Conservation (phyloP, 2,329 filamentous ascomycete species). For the Torrubiella hemipterigena region DNA sequence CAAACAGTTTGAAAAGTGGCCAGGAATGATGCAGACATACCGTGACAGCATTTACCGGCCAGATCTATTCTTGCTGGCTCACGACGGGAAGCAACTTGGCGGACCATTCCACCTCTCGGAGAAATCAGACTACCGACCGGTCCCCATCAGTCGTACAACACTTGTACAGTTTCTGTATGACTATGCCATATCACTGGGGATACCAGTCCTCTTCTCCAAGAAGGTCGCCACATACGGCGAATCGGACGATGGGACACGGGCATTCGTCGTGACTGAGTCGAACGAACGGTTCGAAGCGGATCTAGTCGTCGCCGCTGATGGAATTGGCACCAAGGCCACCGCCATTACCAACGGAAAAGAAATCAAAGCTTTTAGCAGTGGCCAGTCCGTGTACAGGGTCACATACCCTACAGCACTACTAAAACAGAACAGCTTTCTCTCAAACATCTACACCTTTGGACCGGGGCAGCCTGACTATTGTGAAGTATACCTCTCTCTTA, state of each 20-base stretch:
- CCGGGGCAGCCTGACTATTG: neutral
- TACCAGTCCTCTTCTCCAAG: neutral
- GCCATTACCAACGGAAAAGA: neutral
- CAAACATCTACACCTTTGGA: neutral
- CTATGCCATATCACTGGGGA: neutral
- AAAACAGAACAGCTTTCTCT: neutral
- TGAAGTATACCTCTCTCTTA: neutral
- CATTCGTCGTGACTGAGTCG: neutral
- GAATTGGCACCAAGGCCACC: slow-evolving; percentile 2
- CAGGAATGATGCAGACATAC: slow-evolving; percentile 2
- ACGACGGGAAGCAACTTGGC: slow-evolving; percentile 1
- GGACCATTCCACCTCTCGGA: neutral
- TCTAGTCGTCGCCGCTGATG: slow-evolving; percentile 3
- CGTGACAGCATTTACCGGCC: slow-evolving; percentile 1
- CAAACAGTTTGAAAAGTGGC: slow-evolving; percentile 1
- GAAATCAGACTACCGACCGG: neutral
- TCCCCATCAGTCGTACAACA: slow-evolving; percentile 1
- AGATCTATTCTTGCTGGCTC: neutral
- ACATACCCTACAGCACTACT: slow-evolving; percentile 2
- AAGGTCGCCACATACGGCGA: slow-evolving; percentile 3
- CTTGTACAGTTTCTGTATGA: slow-evolving; percentile 1
- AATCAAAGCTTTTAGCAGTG: slow-evolving; percentile 1
- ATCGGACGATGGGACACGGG: neutral
- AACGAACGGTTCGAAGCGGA: slow-evolving; percentile 1
- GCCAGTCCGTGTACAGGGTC: neutral